phyloP scores from a whole-genome alignment of 2,329 filamentous ascomycete genomes.

The Lecanicillium sp. region DNA sequence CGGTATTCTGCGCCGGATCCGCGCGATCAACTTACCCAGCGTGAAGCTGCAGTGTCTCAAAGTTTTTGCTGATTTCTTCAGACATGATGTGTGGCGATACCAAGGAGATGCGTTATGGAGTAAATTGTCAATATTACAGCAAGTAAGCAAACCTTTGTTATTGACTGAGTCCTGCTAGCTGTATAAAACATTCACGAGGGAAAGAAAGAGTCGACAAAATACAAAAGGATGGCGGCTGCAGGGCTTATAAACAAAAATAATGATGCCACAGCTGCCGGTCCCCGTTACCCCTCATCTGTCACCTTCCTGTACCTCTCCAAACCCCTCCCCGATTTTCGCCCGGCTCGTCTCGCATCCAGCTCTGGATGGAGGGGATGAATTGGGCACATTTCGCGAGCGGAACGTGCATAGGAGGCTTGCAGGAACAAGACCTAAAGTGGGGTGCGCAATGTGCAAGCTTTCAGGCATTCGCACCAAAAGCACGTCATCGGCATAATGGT shows the following conservation, averaged over 20 bases:
- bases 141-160: not conserved
- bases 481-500: conserved; percentile 16
- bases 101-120: not conserved
- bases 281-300: conserved; percentile 8
- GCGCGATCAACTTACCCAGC: conserved; percentile 65
- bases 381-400: not conserved
- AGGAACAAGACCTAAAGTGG: not conserved
- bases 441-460: not conserved
- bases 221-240: no score
- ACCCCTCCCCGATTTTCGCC: conserved; percentile 11
- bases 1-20: no score
- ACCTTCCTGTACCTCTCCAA: not conserved
- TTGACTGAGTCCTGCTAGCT: no score
- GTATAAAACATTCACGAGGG: not conserved
- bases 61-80: conserved; percentile 51
- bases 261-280: conserved; percentile 2
- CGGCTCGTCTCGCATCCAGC: not conserved
- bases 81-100: not conserved
- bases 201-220: not conserved
- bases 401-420: not conserved
- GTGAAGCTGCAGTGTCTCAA: conserved; percentile 82
- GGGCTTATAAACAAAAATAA: not conserved
- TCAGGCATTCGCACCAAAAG: conserved; percentile 2
- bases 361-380: not conserved
- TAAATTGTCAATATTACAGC: not conserved